Evolutionary conservation across 2,329 filamentous ascomycete genomes (phyloP).

Genomic region (Microdochium trichocladiopsis): DNA sequence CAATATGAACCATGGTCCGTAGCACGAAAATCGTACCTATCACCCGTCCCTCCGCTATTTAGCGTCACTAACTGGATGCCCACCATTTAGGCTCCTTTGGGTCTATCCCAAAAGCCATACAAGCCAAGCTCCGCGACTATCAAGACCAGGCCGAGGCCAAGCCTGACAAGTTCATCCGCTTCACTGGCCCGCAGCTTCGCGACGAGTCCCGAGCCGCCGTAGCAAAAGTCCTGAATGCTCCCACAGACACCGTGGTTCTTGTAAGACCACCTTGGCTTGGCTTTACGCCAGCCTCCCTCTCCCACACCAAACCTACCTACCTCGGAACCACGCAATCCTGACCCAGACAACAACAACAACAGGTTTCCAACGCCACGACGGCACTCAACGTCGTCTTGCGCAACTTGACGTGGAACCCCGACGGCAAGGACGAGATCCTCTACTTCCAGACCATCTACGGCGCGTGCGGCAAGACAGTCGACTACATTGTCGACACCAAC

Average conservation of each 20-base stretch:
- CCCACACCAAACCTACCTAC: background rate
- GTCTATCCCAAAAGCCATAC: conserved; percentile 59
- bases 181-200: conserved; percentile 54
- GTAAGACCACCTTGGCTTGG: background rate
- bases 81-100: conserved; percentile 64
- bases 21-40: background rate
- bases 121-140: conserved; percentile 51
- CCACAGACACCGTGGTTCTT: conserved; percentile 62
- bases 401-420: conserved; percentile 59
- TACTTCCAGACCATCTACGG: conserved; percentile 76
- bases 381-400: conserved; percentile 75
- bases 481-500: conserved; percentile 63
- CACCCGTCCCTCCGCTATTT: conserved; percentile 6
- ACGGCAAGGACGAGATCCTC: conserved; percentile 71
- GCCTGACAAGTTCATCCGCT: conserved; percentile 73
- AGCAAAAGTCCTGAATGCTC: conserved; percentile 59
- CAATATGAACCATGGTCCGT: conserved; percentile 72
- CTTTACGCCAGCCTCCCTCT: background rate
- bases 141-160: conserved; percentile 59
- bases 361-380: conserved; percentile 70
- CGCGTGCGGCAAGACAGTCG: conserved; percentile 66
- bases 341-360: background rate
- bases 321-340: background rate
- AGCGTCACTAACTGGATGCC: background rate
- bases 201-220: conserved; percentile 58